A percentile compares a stretch with the other conserved stretches of the same genome.
phyloP scores from a whole-genome alignment of 1,284 basidiomycete species.

The Ustilago sp. region DNA sequence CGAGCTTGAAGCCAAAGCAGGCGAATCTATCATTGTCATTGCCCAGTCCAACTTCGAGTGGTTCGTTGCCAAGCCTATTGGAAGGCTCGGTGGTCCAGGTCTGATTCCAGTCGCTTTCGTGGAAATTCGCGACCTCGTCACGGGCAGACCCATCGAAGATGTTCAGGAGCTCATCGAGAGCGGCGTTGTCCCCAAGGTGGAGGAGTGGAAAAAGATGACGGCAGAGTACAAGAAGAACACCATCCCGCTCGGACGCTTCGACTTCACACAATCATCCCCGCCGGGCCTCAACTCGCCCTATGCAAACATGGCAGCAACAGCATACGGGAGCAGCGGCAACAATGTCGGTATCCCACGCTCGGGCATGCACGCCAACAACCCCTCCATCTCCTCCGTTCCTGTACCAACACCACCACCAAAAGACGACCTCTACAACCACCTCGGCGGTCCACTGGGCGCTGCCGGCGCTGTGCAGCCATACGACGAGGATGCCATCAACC shows the following conservation, averaged over 20 bases:
- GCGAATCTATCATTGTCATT: slow-evolving; percentile 84
- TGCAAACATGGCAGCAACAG: slow-evolving; percentile 39
- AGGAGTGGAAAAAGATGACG: slow-evolving; percentile 97
- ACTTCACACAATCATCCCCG: slow-evolving; percentile 44
- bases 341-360: slow-evolving; percentile 13
- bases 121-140: slow-evolving; percentile 90
- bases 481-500: slow-evolving; percentile 32
- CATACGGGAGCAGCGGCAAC: slow-evolving; percentile 35
- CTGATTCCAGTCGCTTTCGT: slow-evolving; percentile 97
- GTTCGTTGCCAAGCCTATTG: slow-evolving; percentile 87
- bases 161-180: slow-evolving; percentile 83
- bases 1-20: slow-evolving; percentile 92
- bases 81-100: slow-evolving; percentile 90
- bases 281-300: slow-evolving; percentile 44
- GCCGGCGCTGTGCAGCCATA: slow-evolving; percentile 24
- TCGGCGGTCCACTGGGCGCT: slow-evolving; percentile 25
- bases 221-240: slow-evolving; percentile 95
- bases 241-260: slow-evolving; percentile 82
- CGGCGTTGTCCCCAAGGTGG: slow-evolving; percentile 89
- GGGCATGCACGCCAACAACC: slow-evolving; percentile 24
- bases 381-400: slow-evolving; percentile 36
- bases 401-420: slow-evolving; percentile 49
- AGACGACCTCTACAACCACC: slow-evolving; percentile 42
- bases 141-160: slow-evolving; percentile 75
- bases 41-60: slow-evolving; percentile 70